phyloP scores from a whole-genome alignment of 2,329 filamentous ascomycete species.

The Fusarium buharicum region DNA sequence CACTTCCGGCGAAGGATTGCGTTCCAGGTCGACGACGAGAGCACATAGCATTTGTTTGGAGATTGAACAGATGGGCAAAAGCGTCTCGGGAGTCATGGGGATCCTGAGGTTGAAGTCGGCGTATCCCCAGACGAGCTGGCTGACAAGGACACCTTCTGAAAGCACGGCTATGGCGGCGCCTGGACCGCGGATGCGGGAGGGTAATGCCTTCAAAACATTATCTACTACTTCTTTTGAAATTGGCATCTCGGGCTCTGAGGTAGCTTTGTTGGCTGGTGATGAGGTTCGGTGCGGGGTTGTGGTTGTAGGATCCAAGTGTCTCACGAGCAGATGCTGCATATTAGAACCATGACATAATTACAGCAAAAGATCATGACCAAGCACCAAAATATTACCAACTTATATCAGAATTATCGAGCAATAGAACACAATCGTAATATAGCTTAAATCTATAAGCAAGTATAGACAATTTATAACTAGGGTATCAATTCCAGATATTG shows the following conservation, averaged over 20 bases:
- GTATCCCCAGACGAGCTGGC: constrained; percentile 28
- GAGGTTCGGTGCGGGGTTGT: constrained; percentile 22
- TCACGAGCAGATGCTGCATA: neutral
- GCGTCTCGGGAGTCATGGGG: constrained; percentile 28
- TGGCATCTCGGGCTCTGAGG: constrained; percentile 7
- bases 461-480: too few relatives aligned
- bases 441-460: too few relatives aligned
- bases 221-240: constrained; percentile 22
- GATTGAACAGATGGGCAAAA: constrained; percentile 30
- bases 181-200: constrained; percentile 30
- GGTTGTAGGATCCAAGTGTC: constrained; percentile 14
- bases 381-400: too few relatives aligned
- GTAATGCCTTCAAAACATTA: constrained; percentile 12
- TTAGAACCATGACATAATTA: neutral
- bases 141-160: constrained; percentile 23
- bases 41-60: constrained; percentile 37
- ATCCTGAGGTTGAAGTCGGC: constrained; percentile 31
- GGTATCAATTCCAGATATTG: too few relatives aligned
- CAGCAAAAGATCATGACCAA: too few relatives aligned
- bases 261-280: neutral
- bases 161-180: constrained; percentile 29
- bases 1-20: constrained; percentile 17
- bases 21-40: constrained; percentile 24
- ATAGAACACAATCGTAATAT: too few relatives aligned
- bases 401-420: too few relatives aligned